Percentiles rank a stretch among this genome's conserved stretches.
phyloP scores from a whole-genome alignment of 345 rosid genomes.

The Lumnitzera littorea region DNA sequence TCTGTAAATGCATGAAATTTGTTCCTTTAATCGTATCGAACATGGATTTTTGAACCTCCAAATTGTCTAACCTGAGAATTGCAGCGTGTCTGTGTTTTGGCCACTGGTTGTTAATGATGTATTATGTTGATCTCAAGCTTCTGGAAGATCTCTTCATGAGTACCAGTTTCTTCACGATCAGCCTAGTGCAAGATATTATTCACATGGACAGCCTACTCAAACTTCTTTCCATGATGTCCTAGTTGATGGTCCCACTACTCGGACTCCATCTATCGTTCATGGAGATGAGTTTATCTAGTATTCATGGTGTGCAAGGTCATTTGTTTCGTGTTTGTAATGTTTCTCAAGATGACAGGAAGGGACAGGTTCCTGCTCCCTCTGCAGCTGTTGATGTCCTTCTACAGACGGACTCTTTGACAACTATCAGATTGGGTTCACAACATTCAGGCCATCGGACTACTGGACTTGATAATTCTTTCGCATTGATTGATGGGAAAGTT shows the following conservation, averaged over 20 bases:
- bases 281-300: conserved; percentile 52
- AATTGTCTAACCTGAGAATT: not conserved
- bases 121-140: conserved; percentile 29
- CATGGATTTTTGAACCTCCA: too few species aligned
- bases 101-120: conserved; percentile 6
- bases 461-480: conserved; percentile 34
- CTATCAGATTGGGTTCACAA: conserved; percentile 30
- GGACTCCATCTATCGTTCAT: conserved; percentile 41
- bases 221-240: conserved; percentile 47
- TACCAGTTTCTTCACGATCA: conserved; percentile 63
- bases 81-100: not conserved
- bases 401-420: conserved; percentile 40
- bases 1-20: too few species aligned
- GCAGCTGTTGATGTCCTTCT: conserved; percentile 40
- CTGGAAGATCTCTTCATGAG: conserved; percentile 46
- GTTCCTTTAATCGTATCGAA: too few species aligned
- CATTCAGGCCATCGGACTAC: conserved; percentile 21
- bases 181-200: conserved; percentile 39
- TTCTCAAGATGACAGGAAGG: conserved; percentile 59
- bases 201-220: conserved; percentile 40
- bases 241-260: conserved; percentile 43
- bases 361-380: conserved; percentile 44
- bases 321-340: conserved; percentile 41
- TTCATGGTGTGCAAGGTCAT: conserved; percentile 46
- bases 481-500: conserved; percentile 31